Percentiles rank a stretch among this genome's conserved stretches.
Evolutionary conservation across 176 grass and related monocot species (phyloP).

Genomic region (Thinopyrum elongatum): DNA sequence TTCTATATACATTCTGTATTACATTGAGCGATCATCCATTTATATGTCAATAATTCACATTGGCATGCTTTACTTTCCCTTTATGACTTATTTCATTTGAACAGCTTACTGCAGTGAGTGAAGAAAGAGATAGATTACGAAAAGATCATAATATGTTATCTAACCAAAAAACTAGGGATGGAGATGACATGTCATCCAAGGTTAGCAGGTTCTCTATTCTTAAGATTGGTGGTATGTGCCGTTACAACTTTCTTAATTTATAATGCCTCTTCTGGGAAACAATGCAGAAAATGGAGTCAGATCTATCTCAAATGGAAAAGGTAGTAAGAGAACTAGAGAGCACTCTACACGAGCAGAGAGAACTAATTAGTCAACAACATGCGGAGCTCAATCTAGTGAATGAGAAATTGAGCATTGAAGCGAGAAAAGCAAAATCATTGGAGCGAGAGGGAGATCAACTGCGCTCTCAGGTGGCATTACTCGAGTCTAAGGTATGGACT

Average conservation of each 20-base stretch:
- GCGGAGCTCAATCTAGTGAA: conserved; percentile 67
- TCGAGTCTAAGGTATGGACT: conserved; percentile 83
- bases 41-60: neutral
- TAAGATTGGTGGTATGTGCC: conserved; percentile 13
- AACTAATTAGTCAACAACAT: conserved; percentile 67
- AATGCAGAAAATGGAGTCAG: conserved; percentile 61
- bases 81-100: conserved; percentile 34
- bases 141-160: conserved; percentile 39
- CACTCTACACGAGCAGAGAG: conserved; percentile 61
- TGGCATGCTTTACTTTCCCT: conserved; percentile 28
- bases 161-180: conserved; percentile 45
- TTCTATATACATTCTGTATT: conserved; percentile 17
- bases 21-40: neutral
- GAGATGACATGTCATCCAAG: conserved; percentile 49
- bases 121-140: conserved; percentile 83
- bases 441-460: conserved; percentile 92
- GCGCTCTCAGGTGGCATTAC: conserved; percentile 74
- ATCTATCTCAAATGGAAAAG: conserved; percentile 63
- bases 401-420: conserved; percentile 77
- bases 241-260: conserved; percentile 11
- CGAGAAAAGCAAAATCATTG: conserved; percentile 79
- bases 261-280: neutral
- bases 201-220: conserved; percentile 33
- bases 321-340: conserved; percentile 68
- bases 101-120: conserved; percentile 81